Evolutionary conservation across 1,139 yeast genomes (phyloP), one percentile per base, ranked within the genome.

Genomic region (Cylindricascospora bacillispora): DNA sequence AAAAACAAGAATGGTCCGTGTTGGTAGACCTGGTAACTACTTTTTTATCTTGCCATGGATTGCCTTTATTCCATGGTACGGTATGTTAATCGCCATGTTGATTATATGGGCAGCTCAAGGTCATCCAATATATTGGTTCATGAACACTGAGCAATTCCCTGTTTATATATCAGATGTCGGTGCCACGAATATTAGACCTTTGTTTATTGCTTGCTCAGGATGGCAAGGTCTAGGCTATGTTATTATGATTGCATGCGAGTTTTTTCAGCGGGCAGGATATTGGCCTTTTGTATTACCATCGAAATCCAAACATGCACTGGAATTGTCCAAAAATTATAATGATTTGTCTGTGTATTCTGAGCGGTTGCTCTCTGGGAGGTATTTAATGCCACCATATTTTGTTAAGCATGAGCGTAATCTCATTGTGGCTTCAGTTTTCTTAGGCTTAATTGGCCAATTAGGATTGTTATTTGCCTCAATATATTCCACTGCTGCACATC

Each of bases 121-220:
- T 4, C 67, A 67, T 33, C 93, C 93, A 1, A 61, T 67, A 7
- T 79, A 81, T 47, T 45, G 60, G 30, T 77, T 73, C 51, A 68
- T 76, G 64, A 52, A 57, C 15, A 50, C 56, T 2, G 37, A 54
- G 9, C 72, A 68, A 38, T 54, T 56, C 32, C 79, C 85, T 25
- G 74, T 79, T 5, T 85, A 78, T 55, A 70, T 86, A 29, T 79
- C 93, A 7, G 83, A 83, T 48, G 67, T 83, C 32, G 94, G 86
- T 5, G 94, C 95, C 10, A 79, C 93, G 2, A 74, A 74, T 45
- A 60, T 82, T 31, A 81, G 82, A 49, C 93, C 94, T 2, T 57
- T 83, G 13, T 85, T 85, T 55, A 82, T 85, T 26, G 60, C 80
- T n/a, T 75, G 93, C 48, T 62, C 81, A 3, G 82, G 76, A 0